Conservation (phyloP, 352 stramenopile species). For the Aphanomyces euteiches region DNA sequence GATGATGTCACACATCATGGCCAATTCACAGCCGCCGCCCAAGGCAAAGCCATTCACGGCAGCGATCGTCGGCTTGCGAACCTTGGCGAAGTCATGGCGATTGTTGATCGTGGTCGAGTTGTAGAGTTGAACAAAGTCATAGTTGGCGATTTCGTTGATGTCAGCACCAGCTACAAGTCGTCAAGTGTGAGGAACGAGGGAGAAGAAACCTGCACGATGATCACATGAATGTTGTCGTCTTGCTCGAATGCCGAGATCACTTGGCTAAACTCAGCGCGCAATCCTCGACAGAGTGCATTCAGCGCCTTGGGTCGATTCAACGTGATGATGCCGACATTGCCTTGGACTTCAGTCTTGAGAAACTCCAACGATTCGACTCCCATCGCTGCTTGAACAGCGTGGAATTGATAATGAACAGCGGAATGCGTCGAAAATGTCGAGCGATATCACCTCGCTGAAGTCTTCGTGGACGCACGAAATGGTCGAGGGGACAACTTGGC, state of each 20-base stretch:
- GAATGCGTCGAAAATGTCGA: too few relatives aligned
- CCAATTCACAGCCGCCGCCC: slow-evolving; percentile 96
- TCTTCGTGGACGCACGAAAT: too few relatives aligned
- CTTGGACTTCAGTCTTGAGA: slow-evolving; percentile 80
- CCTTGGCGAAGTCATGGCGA: slow-evolving; percentile 93
- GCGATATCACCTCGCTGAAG: too few relatives aligned
- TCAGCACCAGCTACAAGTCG: slow-evolving; percentile 83
- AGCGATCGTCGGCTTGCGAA: slow-evolving; percentile 93
- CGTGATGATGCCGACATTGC: slow-evolving; percentile 92
- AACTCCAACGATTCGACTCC: slow-evolving; percentile 67
- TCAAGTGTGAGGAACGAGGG: neutral
- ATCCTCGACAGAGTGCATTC: slow-evolving; percentile 94
- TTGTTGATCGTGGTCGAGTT: slow-evolving; percentile 95
- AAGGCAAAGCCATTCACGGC: slow-evolving; percentile 98
- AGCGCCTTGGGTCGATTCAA: slow-evolving; percentile 96
- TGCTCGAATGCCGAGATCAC: slow-evolving; percentile 90
- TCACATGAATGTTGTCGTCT: slow-evolving; percentile 90
- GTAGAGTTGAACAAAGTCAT: slow-evolving; percentile 92
- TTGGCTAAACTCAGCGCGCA: slow-evolving; percentile 95
- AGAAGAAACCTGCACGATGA: slow-evolving; percentile 88
- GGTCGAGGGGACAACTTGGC: too few relatives aligned
- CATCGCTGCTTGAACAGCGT: too few relatives aligned
- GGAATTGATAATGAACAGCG: too few relatives aligned
- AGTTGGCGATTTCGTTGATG: slow-evolving; percentile 96
- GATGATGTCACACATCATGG: slow-evolving; percentile 99